These are phyloP conservation scores for Russula lepida DNA, from an alignment of 768 basidiomycete genomes.

Conservation along the genomic window DNA sequence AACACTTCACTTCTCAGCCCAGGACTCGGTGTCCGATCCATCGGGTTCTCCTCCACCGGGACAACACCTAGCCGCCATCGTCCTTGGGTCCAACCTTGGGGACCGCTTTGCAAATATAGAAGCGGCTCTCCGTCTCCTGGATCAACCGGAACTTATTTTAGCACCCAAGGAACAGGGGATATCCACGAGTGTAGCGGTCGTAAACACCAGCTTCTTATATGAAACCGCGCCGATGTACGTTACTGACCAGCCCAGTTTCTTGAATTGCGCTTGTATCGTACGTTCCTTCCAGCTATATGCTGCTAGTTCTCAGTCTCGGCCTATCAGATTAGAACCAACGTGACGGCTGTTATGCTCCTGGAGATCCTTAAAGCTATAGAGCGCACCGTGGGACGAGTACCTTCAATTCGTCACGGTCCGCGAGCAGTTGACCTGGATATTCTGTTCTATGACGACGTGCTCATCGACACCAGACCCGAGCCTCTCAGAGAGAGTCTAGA, in stretches of 20 bases:
- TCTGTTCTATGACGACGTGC: slow-evolving; percentile 54
- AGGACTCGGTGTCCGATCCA: not conserved
- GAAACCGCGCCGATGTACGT: slow-evolving; percentile 96
- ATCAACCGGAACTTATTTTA: slow-evolving; percentile 34
- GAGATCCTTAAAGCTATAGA: slow-evolving; percentile 67
- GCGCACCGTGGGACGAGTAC: slow-evolving; percentile 61
- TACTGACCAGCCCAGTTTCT: slow-evolving; percentile 77
- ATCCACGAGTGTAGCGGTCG: slow-evolving; percentile 34
- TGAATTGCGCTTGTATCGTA: slow-evolving; percentile 89
- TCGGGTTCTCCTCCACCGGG: not conserved
- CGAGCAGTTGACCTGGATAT: slow-evolving; percentile 87
- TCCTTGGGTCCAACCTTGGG: slow-evolving; percentile 85
- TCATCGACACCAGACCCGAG: slow-evolving; percentile 49
- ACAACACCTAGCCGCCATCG: slow-evolving; percentile 49
- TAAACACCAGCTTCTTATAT: slow-evolving; percentile 85
- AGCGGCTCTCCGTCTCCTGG: slow-evolving; percentile 62
- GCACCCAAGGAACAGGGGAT: slow-evolving; percentile 24
- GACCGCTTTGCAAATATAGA: slow-evolving; percentile 81
- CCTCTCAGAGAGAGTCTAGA: slow-evolving; percentile 36
- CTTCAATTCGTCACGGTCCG: slow-evolving; percentile 77
- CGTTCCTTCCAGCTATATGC: slow-evolving; percentile 25
- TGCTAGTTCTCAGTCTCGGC: not conserved
- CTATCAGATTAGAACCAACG: slow-evolving; percentile 65
- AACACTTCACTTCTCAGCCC: not conserved
- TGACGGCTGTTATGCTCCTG: slow-evolving; percentile 53